Percentiles rank a stretch among this genome's conserved stretches.
Conservation (phyloP, 148 eudicot species). For the Salicornia ramosissima region DNA sequence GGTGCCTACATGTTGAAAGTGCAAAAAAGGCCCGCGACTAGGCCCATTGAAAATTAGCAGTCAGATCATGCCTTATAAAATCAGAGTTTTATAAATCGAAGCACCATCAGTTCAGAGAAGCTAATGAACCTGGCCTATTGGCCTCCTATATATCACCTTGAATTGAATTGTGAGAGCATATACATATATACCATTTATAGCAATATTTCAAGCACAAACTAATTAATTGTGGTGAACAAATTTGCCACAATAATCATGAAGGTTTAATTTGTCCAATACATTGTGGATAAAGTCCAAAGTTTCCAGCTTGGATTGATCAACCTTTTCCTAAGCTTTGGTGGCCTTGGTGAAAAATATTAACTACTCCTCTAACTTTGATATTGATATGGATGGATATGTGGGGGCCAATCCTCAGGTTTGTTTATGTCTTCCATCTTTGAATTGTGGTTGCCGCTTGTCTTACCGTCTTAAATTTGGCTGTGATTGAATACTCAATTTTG, state of each 20-base stretch:
- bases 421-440: conserved; percentile 17
- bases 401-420: conserved; percentile 12
- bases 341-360: conserved; percentile 6
- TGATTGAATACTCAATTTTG: too few species aligned
- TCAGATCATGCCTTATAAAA: too few species aligned
- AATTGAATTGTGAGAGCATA: not conserved
- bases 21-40: too few species aligned
- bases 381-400: conserved; percentile 14
- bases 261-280: conserved; percentile 13
- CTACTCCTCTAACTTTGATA: conserved; percentile 12
- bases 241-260: conserved; percentile 13
- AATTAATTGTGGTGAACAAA: conserved; percentile 24
- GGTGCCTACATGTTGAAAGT: too few species aligned
- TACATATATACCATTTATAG: conserved; percentile 1
- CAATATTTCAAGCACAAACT: conserved; percentile 17
- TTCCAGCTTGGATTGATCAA: conserved; percentile 30
- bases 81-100: too few species aligned
- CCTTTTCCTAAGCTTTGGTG: conserved; percentile 1
- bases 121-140: too few species aligned
- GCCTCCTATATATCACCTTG: too few species aligned
- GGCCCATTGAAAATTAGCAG: too few species aligned
- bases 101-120: too few species aligned
- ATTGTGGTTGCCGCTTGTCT: conserved; percentile 24
- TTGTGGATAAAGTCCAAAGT: conserved; percentile 14
- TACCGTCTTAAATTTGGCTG: too few species aligned